phyloP scores from a whole-genome alignment of 139 green algal genomes.

The Micractinium conductrix region DNA sequence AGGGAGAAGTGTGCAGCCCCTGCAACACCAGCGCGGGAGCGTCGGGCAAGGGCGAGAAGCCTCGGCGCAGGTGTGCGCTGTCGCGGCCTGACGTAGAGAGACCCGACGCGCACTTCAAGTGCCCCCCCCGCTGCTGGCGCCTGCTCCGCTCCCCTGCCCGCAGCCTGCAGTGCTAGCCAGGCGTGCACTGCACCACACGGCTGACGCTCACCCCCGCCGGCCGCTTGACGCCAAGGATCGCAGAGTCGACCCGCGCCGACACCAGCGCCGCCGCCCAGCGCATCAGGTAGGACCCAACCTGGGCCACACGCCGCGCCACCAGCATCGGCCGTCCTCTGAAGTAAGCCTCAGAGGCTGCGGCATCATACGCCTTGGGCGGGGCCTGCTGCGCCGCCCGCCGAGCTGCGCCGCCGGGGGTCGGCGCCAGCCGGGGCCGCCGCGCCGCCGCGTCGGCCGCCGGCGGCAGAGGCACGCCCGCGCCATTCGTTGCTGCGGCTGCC shows the following conservation, averaged over 20 bases:
- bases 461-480: too few relatives aligned
- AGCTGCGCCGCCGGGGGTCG: neutral
- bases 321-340: slow-evolving; percentile 7
- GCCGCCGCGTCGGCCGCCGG: neutral
- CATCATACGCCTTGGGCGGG: slow-evolving; percentile 1
- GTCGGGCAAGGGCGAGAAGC: too few relatives aligned
- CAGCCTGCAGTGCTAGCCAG: too few relatives aligned
- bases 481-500: neutral
- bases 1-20: too few relatives aligned
- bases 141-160: too few relatives aligned
- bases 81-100: too few relatives aligned
- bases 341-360: slow-evolving; percentile 20
- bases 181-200: too few relatives aligned
- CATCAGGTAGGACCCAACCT: slow-evolving; percentile 13
- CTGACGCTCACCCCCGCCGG: slow-evolving; percentile 16
- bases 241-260: neutral
- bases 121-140: neutral
- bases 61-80: too few relatives aligned
- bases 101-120: too few relatives aligned
- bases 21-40: too few relatives aligned
- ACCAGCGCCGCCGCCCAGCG: slow-evolving; percentile 1
- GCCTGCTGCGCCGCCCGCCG: slow-evolving; percentile 11
- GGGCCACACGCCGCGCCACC: slow-evolving; percentile 21
- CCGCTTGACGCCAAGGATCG: neutral
- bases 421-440: neutral